Evolutionary conservation across 1,284 basidiomycete genomes (phyloP).

Genomic region (Crepidotus sp.): DNA sequence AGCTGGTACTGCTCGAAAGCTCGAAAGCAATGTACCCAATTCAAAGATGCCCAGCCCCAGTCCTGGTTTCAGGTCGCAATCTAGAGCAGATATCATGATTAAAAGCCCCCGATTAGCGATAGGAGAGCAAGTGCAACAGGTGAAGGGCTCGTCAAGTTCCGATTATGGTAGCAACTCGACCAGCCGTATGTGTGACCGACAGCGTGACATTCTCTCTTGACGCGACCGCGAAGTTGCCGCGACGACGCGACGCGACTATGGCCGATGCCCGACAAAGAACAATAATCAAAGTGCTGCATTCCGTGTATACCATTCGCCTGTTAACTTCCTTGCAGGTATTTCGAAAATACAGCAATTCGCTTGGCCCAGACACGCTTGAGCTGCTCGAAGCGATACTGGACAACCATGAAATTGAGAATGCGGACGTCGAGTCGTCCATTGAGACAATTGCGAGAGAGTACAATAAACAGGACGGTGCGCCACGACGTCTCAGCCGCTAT

Average conservation of each 20-base stretch:
- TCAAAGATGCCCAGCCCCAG: constrained; percentile 69
- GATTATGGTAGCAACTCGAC: too few species aligned
- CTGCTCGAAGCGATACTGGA: constrained; percentile 63
- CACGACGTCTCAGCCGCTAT: constrained; percentile 5
- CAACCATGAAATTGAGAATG: constrained; percentile 56
- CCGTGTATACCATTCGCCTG: not conserved
- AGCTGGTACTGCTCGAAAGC: constrained; percentile 1
- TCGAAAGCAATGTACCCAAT: constrained; percentile 48
- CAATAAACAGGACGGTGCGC: constrained; percentile 79
- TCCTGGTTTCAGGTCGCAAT: constrained; percentile 74
- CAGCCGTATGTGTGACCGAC: too few species aligned
- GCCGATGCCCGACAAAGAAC: constrained; percentile 44
- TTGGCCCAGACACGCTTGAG: constrained; percentile 66
- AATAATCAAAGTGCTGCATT: constrained; percentile 42
- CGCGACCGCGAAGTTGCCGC: constrained; percentile 9
- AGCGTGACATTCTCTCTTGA: constrained; percentile 6
- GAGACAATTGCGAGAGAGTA: constrained; percentile 85
- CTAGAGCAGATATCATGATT: constrained; percentile 59
- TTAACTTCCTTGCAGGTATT: constrained; percentile 49
- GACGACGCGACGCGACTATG: constrained; percentile 25
- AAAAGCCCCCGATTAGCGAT: not conserved
- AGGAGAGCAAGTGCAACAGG: not conserved
- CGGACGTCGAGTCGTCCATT: constrained; percentile 70
- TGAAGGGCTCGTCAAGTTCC: too few species aligned
- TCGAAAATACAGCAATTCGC: constrained; percentile 74